These are phyloP conservation scores for Sclerotiophoma versabilis DNA, from an alignment of 2,329 filamentous ascomycete genomes.

Conservation along the genomic window DNA sequence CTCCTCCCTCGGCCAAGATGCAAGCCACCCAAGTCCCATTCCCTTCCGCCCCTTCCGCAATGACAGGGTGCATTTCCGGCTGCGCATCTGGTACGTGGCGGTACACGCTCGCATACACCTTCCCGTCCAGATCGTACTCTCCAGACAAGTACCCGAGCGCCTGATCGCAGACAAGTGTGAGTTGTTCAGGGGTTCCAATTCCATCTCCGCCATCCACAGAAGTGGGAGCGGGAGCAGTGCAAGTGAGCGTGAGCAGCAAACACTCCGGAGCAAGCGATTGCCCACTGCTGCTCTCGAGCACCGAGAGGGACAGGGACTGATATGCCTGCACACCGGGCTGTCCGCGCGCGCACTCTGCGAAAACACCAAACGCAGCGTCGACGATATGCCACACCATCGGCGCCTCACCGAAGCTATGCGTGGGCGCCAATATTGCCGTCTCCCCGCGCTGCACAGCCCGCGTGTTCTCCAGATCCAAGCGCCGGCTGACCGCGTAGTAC, in stretches of 20 bases:
- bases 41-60: constrained; percentile 10
- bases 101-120: constrained; percentile 14
- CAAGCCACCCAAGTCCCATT: constrained; percentile 18
- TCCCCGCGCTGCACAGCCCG: constrained; percentile 13
- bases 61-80: constrained; percentile 24
- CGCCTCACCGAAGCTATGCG: constrained; percentile 3
- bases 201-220: not conserved
- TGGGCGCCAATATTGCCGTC: not conserved
- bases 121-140: not conserved
- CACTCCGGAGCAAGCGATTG: not conserved
- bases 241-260: constrained; percentile 5
- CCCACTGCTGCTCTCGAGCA: not conserved
- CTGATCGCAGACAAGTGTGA: not conserved
- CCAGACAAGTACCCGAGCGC: not conserved
- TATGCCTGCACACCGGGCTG: not conserved
- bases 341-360: no score
- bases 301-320: not conserved
- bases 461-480: constrained; percentile 26
- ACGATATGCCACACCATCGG: constrained; percentile 27
- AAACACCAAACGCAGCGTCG: constrained; percentile 24
- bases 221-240: not conserved
- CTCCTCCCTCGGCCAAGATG: not conserved
- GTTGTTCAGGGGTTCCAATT: not conserved
- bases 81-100: constrained; percentile 17
- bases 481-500: constrained; percentile 14